Conservation (phyloP, 1,139 yeast genomes). For the Taphrina populina region DNA sequence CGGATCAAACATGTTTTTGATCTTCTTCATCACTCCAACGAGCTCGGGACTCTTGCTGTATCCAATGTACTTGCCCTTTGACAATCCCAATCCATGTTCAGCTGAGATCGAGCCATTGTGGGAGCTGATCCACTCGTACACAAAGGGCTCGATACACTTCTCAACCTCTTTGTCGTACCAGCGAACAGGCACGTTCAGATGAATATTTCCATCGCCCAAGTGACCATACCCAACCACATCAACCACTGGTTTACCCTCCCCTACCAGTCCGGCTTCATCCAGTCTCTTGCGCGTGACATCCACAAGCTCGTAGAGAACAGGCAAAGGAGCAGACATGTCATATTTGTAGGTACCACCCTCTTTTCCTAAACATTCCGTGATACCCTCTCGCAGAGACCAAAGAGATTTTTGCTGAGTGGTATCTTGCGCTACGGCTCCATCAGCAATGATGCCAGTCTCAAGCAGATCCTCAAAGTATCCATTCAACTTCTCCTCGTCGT, state of each 20-base stretch:
- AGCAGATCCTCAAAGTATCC: conserved; percentile 75
- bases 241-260: conserved; percentile 75
- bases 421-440: conserved; percentile 95
- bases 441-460: conserved; percentile 79
- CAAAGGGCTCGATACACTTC: conserved; percentile 80
- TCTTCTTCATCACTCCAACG: conserved; percentile 67
- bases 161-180: conserved; percentile 75
- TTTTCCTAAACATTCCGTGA: conserved; percentile 82
- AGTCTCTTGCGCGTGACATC: conserved; percentile 66
- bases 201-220: conserved; percentile 93
- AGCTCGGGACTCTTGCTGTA: conserved; percentile 75
- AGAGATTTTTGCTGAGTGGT: conserved; percentile 76
- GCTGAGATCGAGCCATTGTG: conserved; percentile 87
- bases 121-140: conserved; percentile 79
- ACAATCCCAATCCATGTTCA: conserved; percentile 96
- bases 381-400: conserved; percentile 94
- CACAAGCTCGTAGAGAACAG: conserved; percentile 74
- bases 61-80: conserved; percentile 81
- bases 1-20: conserved; percentile 83
- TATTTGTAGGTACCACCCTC: conserved; percentile 95
- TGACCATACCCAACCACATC: conserved; percentile 94
- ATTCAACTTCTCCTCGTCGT: conserved; percentile 55
- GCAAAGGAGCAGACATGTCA: conserved; percentile 85
- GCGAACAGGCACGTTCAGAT: conserved; percentile 87
- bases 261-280: conserved; percentile 53